Evolutionary conservation across 148 eudicot species (phyloP).

Genomic region (Mesembryanthemum crystallinum): DNA sequence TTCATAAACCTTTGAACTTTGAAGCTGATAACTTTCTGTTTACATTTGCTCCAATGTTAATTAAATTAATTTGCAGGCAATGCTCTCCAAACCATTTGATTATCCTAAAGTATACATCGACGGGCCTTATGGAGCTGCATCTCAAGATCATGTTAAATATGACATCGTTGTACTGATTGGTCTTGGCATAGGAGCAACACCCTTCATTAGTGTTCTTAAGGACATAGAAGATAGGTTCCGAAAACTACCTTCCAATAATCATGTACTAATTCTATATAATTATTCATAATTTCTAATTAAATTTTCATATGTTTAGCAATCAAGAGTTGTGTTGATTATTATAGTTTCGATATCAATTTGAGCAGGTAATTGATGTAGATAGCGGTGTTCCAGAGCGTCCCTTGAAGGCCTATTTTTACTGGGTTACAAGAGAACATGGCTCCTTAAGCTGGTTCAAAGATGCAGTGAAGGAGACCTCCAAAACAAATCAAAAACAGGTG

Average conservation of each 20-base stretch:
- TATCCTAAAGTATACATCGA: slow-evolving; percentile 37
- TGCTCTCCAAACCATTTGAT: slow-evolving; percentile 19
- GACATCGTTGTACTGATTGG: slow-evolving; percentile 33
- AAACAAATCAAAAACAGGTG: slow-evolving; percentile 32
- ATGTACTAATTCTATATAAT: not conserved
- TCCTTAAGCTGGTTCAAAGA: slow-evolving; percentile 46
- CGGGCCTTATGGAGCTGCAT: slow-evolving; percentile 43
- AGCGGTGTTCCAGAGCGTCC: slow-evolving; percentile 11
- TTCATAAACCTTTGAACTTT: not conserved
- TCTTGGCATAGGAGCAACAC: slow-evolving; percentile 41
- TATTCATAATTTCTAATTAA: not conserved
- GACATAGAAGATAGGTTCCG: slow-evolving; percentile 23
- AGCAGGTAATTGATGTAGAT: slow-evolving; percentile 19
- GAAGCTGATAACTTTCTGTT: not conserved
- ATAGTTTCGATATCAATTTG: not conserved
- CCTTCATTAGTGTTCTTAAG: slow-evolving; percentile 40
- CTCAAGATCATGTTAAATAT: slow-evolving; percentile 38
- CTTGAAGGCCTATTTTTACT: slow-evolving; percentile 32
- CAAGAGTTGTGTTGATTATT: not conserved
- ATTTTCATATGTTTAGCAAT: not conserved
- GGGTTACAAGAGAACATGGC: slow-evolving; percentile 44
- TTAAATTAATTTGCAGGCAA: slow-evolving; percentile 19
- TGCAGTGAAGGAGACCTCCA: slow-evolving; percentile 28
- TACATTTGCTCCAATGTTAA: not conserved
- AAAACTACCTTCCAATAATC: slow-evolving; percentile 19